Evolutionary conservation across 2,329 filamentous ascomycete genomes (phyloP).

Genomic region (Epichloe uncinata): DNA sequence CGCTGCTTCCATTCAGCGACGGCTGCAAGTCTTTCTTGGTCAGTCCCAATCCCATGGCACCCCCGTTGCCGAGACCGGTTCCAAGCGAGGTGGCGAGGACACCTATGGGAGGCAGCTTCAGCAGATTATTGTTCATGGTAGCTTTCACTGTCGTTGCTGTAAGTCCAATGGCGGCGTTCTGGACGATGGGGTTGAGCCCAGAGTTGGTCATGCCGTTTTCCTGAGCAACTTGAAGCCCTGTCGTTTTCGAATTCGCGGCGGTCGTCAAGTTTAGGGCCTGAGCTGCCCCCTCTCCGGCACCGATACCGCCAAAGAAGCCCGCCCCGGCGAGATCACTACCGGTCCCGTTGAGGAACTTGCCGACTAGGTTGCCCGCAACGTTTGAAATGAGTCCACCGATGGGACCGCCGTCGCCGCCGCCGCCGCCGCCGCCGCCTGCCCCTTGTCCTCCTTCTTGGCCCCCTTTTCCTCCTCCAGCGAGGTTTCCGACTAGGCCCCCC

Average conservation of each 20-base stretch:
- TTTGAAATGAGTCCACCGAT: constrained; percentile 3
- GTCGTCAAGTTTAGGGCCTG: constrained; percentile 13
- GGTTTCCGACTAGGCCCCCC: background rate
- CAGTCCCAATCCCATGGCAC: constrained; percentile 12
- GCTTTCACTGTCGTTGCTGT: constrained; percentile 15
- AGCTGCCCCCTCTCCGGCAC: constrained; percentile 12
- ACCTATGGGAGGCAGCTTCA: constrained; percentile 9
- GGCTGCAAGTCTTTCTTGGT: constrained; percentile 7
- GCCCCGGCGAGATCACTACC: constrained; percentile 6
- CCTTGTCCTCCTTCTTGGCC: background rate
- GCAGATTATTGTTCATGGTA: constrained; percentile 8
- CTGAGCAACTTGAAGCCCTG: constrained; percentile 11
- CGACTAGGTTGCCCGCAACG: background rate
- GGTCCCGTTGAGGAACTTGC: constrained; percentile 2
- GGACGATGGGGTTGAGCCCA: constrained; percentile 17
- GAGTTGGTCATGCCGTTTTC: constrained; percentile 17
- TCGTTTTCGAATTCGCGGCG: constrained; percentile 4
- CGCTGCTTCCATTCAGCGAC: constrained; percentile 9
- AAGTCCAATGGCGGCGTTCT: constrained; percentile 17
- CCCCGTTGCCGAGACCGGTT: constrained; percentile 13
- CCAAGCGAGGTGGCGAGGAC: constrained; percentile 11
- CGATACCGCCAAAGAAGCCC: constrained; percentile 14
- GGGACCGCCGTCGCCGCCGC: background rate
- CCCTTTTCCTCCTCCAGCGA: background rate
- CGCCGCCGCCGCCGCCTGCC: background rate